phyloP scores from a whole-genome alignment of 106 monocot genomes.

The Allium sativum region DNA sequence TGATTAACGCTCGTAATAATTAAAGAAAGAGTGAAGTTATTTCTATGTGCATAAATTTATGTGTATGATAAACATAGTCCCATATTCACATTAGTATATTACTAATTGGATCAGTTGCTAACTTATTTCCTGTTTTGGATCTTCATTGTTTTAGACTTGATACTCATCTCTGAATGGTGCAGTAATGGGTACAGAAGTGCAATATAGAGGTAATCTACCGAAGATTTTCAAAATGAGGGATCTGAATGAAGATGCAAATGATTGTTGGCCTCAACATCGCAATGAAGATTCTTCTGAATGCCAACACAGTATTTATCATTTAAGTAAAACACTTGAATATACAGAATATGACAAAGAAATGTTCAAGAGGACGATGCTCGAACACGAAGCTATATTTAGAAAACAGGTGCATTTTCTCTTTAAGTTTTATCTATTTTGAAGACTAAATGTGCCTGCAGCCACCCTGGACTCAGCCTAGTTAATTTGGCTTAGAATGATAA shows the following conservation, averaged over 20 bases:
- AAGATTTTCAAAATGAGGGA: constrained; percentile 35
- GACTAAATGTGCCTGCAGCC: too few relatives aligned
- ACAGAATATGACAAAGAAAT: constrained; percentile 55
- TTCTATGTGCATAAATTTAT: too few relatives aligned
- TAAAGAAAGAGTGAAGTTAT: too few relatives aligned
- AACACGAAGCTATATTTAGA: constrained; percentile 82
- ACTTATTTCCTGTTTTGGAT: too few relatives aligned
- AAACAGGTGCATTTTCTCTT: constrained; percentile 43
- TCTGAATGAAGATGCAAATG: constrained; percentile 28
- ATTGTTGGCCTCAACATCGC: constrained; percentile 29
- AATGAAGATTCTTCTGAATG: constrained; percentile 22
- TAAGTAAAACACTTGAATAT: constrained; percentile 17
- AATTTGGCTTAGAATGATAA: too few relatives aligned
- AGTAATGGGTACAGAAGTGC: constrained; percentile 65
- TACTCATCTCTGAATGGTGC: neutral
- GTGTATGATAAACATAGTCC: too few relatives aligned
- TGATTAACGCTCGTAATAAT: too few relatives aligned
- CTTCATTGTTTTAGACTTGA: too few relatives aligned
- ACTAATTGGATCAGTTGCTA: too few relatives aligned
- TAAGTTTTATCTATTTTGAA: too few relatives aligned
- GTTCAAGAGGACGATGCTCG: constrained; percentile 69
- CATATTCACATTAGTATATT: too few relatives aligned
- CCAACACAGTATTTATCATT: constrained; percentile 12
- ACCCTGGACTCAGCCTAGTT: too few relatives aligned
- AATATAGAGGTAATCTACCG: constrained; percentile 33